Evolutionary conservation across 768 basidiomycete genomes (phyloP), one percentile per base, ranked within the genome.

Genomic region (Mycena albidolilacea): DNA sequence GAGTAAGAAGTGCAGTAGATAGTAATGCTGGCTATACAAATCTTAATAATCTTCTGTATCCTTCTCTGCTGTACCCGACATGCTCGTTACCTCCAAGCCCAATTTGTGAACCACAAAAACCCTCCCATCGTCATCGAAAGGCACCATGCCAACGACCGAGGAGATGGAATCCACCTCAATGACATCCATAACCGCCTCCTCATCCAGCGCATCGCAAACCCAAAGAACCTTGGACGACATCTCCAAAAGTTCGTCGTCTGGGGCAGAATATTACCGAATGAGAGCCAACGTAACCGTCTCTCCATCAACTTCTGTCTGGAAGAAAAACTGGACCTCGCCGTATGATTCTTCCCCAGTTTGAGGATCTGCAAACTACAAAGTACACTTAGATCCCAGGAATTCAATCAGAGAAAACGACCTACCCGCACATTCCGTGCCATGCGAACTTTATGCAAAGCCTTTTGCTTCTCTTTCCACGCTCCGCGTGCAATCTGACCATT

Each of bases 401-500:
- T 19, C 7, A 50, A 0, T n/a, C 7, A n/a, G 30, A 2, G 48
- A n/a, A 7, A n/a, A n/a, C 6, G 5, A 52, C 46, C 5, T 35
- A 75, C 75, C 30, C 19, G 19, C 1, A 73, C 64, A 44, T 72
- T 75, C 1, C 75, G 67, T 11, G 75, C 21, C 48, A 75, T 72
- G 0, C 71, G 55, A 15, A 72, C 58, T 11, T 72, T 55, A 9
- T 64, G n/a, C 9, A 72, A 23, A 3, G 62, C 67, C 23, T 64
- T 68, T 21, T 64, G 66, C 23, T 62, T 52, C 50, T 79, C 79
- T 50, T 72, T 73, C 69, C 62, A 79, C 3, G 67, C 64, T 9
- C 71, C 78, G 0, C 73, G 64, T 1, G 73, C 78, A 44, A 78
- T 75, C 35, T 80, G 79, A 1, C 78, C 77, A 63, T 76, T 81